Percentiles rank a stretch among this genome's conserved stretches.
Conservation (phyloP, 352 stramenopile genomes). For the Achlya hypogyna region DNA sequence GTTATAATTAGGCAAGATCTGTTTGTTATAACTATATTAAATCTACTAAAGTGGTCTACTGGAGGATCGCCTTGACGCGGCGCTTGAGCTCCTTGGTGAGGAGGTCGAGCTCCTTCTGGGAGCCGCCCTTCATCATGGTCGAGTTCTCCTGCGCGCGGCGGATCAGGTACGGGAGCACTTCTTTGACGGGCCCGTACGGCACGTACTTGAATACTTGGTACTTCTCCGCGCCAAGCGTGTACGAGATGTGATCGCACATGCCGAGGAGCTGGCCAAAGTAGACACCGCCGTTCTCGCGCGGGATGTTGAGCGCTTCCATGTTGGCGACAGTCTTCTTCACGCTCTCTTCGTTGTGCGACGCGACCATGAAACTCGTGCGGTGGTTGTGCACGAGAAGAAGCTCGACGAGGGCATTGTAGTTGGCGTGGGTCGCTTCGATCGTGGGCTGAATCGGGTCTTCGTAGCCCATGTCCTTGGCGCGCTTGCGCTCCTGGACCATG, state of each 20-base stretch:
- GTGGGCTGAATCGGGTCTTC: slow-evolving; percentile 88
- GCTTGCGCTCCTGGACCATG: slow-evolving; percentile 95
- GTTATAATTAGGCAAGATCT: too few relatives aligned
- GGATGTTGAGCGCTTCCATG: slow-evolving; percentile 87
- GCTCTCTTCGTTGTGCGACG: slow-evolving; percentile 95
- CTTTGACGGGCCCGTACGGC: slow-evolving; percentile 93
- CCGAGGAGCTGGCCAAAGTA: slow-evolving; percentile 97
- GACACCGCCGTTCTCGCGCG: slow-evolving; percentile 55
- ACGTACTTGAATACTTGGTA: slow-evolving; percentile 98
- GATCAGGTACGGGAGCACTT: slow-evolving; percentile 97
- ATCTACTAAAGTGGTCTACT: neutral
- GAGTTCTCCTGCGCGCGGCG: slow-evolving; percentile 95
- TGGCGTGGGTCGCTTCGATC: slow-evolving; percentile 90
- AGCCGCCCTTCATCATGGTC: slow-evolving; percentile 76
- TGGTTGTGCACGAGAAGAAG: slow-evolving; percentile 82
- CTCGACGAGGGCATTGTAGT: slow-evolving; percentile 89
- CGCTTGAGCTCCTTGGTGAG: slow-evolving; percentile 61
- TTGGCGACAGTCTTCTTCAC: slow-evolving; percentile 88
- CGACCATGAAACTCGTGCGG: slow-evolving; percentile 93
- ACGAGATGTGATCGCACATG: slow-evolving; percentile 97
- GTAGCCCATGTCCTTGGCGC: slow-evolving; percentile 69
- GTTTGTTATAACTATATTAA: too few relatives aligned
- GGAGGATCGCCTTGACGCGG: slow-evolving; percentile 19
- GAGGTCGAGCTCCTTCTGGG: slow-evolving; percentile 62
- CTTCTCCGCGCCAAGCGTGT: slow-evolving; percentile 85